Evolutionary conservation across 495 filamentous ascomycete genomes (phyloP).

Genomic region (Copromyces sp.): DNA sequence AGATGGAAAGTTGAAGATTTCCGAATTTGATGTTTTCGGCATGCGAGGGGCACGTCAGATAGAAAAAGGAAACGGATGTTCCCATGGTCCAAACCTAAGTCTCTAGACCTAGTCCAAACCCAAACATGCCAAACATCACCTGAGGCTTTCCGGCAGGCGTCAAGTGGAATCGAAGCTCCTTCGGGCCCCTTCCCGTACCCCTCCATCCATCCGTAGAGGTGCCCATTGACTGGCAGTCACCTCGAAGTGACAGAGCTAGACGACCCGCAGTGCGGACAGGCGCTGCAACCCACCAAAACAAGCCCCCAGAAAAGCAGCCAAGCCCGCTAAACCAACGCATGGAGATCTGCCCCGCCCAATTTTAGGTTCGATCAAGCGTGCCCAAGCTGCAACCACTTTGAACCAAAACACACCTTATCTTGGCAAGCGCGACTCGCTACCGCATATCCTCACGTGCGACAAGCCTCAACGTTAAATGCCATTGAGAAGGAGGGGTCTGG

Average conservation of each 20-base stretch:
- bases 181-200: neutral
- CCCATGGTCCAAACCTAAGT: neutral
- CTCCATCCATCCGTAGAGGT: neutral
- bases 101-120: neutral
- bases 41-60: neutral
- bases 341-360: neutral
- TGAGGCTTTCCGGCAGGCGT: neutral
- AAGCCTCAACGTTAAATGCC: neutral
- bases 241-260: neutral
- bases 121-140: neutral
- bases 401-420: neutral
- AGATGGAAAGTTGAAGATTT: neutral
- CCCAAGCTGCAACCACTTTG: neutral
- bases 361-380: neutral
- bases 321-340: neutral
- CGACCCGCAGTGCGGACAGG: neutral
- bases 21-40: neutral
- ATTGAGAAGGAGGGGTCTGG: neutral
- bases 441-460: neutral
- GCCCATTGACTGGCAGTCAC: neutral
- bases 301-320: neutral
- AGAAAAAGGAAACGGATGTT: neutral
- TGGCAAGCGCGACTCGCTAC: neutral
- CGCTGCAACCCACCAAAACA: neutral
- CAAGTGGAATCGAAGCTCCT: neutral